Evolutionary conservation across 495 filamentous ascomycete species (phyloP).

Genomic region (Lasiosphaeriaceae sp.): DNA sequence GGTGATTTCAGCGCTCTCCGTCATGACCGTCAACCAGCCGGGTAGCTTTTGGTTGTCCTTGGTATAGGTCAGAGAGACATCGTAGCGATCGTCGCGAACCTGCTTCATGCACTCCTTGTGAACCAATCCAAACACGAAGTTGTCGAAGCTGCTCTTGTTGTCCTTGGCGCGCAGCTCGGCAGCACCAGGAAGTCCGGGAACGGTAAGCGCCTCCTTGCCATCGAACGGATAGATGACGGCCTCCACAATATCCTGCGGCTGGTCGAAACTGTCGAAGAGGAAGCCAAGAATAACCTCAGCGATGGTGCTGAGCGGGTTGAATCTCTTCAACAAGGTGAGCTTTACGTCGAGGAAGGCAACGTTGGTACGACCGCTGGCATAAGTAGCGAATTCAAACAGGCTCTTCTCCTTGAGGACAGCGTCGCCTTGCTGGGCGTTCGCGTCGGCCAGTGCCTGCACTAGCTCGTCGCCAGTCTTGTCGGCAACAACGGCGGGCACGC

Average conservation of each 20-base stretch:
- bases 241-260: constrained; percentile 66
- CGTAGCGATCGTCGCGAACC: constrained; percentile 88
- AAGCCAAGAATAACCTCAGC: constrained; percentile 66
- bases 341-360: constrained; percentile 85
- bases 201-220: constrained; percentile 73
- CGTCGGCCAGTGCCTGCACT: constrained; percentile 25
- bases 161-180: constrained; percentile 52
- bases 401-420: constrained; percentile 75
- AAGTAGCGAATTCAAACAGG: constrained; percentile 76
- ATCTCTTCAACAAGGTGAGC: constrained; percentile 79
- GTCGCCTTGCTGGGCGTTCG: constrained; percentile 44
- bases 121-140: constrained; percentile 91
- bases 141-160: constrained; percentile 76
- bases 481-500: constrained; percentile 36
- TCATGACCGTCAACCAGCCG: constrained; percentile 92
- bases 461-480: constrained; percentile 40
- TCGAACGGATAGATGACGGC: constrained; percentile 83
- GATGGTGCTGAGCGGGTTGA: constrained; percentile 74
- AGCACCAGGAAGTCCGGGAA: constrained; percentile 56
- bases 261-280: constrained; percentile 67
- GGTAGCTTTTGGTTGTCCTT: constrained; percentile 89
- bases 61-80: constrained; percentile 85
- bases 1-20: constrained; percentile 93
- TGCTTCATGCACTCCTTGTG: constrained; percentile 92
- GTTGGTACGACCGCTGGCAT: constrained; percentile 92